A percentile compares a stretch with the other conserved stretches of the same genome.
Conservation (phyloP, 2,329 filamentous ascomycete genomes). For the Talaromyces sp. region DNA sequence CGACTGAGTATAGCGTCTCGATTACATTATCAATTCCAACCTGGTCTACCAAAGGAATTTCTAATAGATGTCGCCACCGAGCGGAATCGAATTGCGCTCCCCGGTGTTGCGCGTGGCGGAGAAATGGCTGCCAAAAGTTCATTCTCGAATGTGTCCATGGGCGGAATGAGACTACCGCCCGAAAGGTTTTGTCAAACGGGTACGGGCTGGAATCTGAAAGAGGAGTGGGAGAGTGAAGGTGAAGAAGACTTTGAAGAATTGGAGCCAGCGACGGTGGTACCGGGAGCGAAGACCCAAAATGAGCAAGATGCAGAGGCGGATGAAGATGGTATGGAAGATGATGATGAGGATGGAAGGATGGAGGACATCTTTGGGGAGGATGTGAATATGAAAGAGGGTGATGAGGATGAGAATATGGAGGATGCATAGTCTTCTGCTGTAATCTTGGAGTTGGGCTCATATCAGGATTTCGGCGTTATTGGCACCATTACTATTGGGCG, state of each 20-base stretch:
- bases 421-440: constrained; percentile 31
- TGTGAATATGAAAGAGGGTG: constrained; percentile 36
- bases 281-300: constrained; percentile 21
- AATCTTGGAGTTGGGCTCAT: not conserved
- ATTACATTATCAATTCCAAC: constrained; percentile 59
- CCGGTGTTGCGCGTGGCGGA: constrained; percentile 53
- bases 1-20: constrained; percentile 60
- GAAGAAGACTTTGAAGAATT: constrained; percentile 39
- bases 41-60: constrained; percentile 60
- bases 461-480: not conserved
- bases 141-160: constrained; percentile 39
- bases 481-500: not conserved
- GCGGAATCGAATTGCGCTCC: constrained; percentile 53
- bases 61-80: constrained; percentile 57
- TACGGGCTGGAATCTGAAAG: constrained; percentile 54
- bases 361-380: constrained; percentile 48
- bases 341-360: constrained; percentile 47
- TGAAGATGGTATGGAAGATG: constrained; percentile 37
- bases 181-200: constrained; percentile 62
- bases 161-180: constrained; percentile 58
- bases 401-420: constrained; percentile 43
- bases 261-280: constrained; percentile 6
- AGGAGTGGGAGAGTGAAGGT: constrained; percentile 57
- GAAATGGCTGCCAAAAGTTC: constrained; percentile 24
- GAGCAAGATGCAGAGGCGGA: constrained; percentile 34